Conservation (phyloP, 306 rosid species). For the Abrus precatorius region DNA sequence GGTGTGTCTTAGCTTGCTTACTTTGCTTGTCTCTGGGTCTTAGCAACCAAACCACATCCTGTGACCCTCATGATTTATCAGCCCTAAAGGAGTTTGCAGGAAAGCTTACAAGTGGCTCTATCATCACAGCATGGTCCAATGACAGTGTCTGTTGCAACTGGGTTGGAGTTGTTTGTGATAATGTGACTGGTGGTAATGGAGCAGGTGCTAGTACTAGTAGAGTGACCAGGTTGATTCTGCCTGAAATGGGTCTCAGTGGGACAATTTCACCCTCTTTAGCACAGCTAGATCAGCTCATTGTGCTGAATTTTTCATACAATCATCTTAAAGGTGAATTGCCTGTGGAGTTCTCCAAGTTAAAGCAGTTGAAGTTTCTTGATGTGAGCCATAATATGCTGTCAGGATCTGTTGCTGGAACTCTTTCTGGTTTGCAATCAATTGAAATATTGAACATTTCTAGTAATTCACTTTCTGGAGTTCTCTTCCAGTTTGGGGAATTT, state of each 20-base stretch:
- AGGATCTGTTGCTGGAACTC: constrained; percentile 56
- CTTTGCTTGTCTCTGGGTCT: constrained; percentile 57
- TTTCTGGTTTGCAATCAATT: constrained; percentile 69
- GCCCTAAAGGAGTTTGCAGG: constrained; percentile 75
- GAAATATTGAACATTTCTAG: constrained; percentile 71
- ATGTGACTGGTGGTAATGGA: constrained; percentile 48
- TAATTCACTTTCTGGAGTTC: constrained; percentile 58
- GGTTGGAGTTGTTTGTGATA: constrained; percentile 75
- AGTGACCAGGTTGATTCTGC: constrained; percentile 67
- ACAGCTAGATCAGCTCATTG: constrained; percentile 59
- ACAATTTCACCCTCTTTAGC: constrained; percentile 64
- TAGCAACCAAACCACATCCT: constrained; percentile 43
- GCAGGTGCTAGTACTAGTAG: constrained; percentile 54
- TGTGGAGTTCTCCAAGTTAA: constrained; percentile 62
- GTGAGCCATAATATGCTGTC: constrained; percentile 74
- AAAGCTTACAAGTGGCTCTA: constrained; percentile 60
- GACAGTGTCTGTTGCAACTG: constrained; percentile 70
- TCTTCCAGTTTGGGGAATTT: constrained; percentile 56
- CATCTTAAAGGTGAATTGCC: constrained; percentile 71
- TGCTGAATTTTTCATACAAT: constrained; percentile 74
- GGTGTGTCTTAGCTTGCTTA: constrained; percentile 62
- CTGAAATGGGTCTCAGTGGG: constrained; percentile 72
- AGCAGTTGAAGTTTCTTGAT: constrained; percentile 68
- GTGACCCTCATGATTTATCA: constrained; percentile 66
- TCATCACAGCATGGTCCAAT: constrained; percentile 61